These are phyloP conservation scores for Nakazawaea siamensis DNA, from an alignment of 805 yeast species.

Conservation along the genomic window DNA sequence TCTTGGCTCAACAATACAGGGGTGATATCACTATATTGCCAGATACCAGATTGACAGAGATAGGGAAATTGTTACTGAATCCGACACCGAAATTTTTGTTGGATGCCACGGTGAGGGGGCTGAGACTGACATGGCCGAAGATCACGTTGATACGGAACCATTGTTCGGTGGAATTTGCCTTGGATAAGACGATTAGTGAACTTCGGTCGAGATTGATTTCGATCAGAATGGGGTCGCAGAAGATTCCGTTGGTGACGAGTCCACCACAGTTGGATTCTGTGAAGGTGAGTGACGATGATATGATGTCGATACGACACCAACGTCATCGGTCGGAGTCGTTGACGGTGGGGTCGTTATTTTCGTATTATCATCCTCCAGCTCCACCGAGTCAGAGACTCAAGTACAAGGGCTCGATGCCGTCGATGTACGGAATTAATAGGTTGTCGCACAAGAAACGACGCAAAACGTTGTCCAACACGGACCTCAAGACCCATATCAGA, in stretches of 20 bases:
- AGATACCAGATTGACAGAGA: constrained; percentile 49
- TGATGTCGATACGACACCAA: too few relatives aligned
- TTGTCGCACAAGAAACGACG: too few relatives aligned
- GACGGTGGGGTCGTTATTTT: too few relatives aligned
- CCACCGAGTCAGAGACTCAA: too few relatives aligned
- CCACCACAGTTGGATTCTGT: not conserved
- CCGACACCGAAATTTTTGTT: constrained; percentile 74
- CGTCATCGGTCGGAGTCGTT: too few relatives aligned
- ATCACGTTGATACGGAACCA: constrained; percentile 79
- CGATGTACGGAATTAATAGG: too few relatives aligned
- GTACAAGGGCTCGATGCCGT: too few relatives aligned
- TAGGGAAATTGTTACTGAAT: constrained; percentile 59
- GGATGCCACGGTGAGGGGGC: constrained; percentile 71
- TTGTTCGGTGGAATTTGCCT: constrained; percentile 80
- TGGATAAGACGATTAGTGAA: constrained; percentile 70
- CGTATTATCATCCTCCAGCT: too few relatives aligned
- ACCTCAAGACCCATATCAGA: too few relatives aligned
- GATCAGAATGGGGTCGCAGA: too few relatives aligned
- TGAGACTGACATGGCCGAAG: constrained; percentile 92
- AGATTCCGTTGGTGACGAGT: not conserved
- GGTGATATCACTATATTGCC: constrained; percentile 95
- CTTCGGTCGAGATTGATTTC: constrained; percentile 55
- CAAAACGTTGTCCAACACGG: too few relatives aligned
- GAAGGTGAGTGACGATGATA: too few relatives aligned
- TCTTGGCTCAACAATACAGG: constrained; percentile 78